Percentiles rank a stretch among this genome's conserved stretches.
Evolutionary conservation across 495 filamentous ascomycete species (phyloP).

Genomic region (Pseudoneurospora amorphoporcata): DNA sequence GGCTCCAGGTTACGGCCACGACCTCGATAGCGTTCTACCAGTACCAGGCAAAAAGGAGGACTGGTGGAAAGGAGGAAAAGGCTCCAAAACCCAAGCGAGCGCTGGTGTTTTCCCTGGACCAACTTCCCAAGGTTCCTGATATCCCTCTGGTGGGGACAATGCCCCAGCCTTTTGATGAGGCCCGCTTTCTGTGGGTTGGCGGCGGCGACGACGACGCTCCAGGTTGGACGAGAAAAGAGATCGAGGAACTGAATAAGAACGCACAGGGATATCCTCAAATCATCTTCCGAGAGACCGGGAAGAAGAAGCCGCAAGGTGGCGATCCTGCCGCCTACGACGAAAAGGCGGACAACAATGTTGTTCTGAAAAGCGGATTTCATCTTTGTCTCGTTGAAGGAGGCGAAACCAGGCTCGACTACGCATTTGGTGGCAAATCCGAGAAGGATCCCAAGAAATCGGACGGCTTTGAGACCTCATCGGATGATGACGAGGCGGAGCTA

Average conservation of each 20-base stretch:
- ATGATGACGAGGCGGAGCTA: not conserved
- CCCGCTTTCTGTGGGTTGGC: constrained; percentile 28
- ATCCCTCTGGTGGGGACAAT: constrained; percentile 28
- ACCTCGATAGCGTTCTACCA: not conserved
- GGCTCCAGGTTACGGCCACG: not conserved
- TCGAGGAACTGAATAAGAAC: not conserved
- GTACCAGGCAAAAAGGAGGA: not conserved
- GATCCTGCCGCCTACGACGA: not conserved
- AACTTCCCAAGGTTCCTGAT: constrained; percentile 11
- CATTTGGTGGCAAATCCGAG: not conserved
- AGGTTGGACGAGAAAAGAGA: not conserved
- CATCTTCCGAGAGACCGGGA: not conserved
- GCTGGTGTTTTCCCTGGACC: constrained; percentile 9
- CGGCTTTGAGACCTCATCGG: not conserved
- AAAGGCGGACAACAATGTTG: not conserved
- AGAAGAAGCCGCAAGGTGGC: not conserved
- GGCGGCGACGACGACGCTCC: constrained; percentile 3
- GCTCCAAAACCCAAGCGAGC: not conserved
- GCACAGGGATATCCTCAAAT: not conserved
- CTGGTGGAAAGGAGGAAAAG: not conserved
- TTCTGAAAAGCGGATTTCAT: not conserved
- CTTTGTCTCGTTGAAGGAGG: not conserved
- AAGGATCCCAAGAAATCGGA: not conserved
- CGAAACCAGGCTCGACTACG: not conserved
- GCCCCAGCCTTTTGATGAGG: constrained; percentile 33